A percentile compares a stretch with the other conserved stretches of the same genome.
Evolutionary conservation across 768 basidiomycete species (phyloP).

Genomic region (Panaeolus papilionaceus): DNA sequence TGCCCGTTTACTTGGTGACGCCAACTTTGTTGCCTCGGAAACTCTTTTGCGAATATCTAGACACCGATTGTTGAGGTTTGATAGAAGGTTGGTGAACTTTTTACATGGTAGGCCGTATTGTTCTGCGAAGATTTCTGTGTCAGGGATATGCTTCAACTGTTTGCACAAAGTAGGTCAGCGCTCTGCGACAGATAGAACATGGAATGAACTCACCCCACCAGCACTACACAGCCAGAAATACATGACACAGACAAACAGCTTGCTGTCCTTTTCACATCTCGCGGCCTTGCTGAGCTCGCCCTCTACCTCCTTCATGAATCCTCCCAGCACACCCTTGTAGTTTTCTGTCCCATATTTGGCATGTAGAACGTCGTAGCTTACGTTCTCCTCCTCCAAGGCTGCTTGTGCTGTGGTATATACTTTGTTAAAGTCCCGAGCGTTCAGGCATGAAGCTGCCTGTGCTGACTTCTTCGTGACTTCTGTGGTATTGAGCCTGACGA

Average conservation of each 20-base stretch:
- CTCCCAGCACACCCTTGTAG: constrained; percentile 26
- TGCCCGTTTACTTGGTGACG: constrained; percentile 14
- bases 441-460: constrained; percentile 41
- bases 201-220: constrained; percentile 39
- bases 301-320: constrained; percentile 42
- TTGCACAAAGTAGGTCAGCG: background rate
- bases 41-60: constrained; percentile 24
- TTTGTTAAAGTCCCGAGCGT: constrained; percentile 36
- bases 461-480: constrained; percentile 38
- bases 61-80: constrained; percentile 32
- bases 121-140: constrained; percentile 29
- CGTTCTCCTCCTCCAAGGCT: constrained; percentile 29
- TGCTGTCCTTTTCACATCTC: constrained; percentile 28
- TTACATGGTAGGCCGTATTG: constrained; percentile 31
- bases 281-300: constrained; percentile 32
- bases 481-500: constrained; percentile 37
- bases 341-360: constrained; percentile 28
- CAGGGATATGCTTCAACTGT: constrained; percentile 23
- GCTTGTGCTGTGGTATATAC: constrained; percentile 32
- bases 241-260: constrained; percentile 42
- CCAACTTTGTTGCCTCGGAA: constrained; percentile 13
- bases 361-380: constrained; percentile 39
- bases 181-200: background rate
- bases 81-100: constrained; percentile 29
- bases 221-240: constrained; percentile 54